phyloP scores from a whole-genome alignment of 345 rosid genomes.

The Melaleuca alternifolia region DNA sequence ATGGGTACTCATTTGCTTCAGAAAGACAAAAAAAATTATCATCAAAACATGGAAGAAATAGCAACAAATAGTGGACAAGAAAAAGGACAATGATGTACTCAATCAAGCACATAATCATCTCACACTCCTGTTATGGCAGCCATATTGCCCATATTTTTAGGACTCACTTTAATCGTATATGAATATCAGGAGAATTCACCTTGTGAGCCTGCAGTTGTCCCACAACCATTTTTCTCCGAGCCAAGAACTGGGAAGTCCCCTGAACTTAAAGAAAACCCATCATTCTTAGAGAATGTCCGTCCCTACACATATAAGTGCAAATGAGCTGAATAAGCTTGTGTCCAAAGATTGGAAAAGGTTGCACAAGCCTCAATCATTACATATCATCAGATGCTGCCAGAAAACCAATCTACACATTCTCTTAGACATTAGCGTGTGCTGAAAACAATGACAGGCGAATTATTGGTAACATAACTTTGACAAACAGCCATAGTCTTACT shows the following conservation, averaged over 20 bases:
- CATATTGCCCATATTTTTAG: neutral
- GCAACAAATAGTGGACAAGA: neutral
- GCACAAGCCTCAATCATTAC: neutral
- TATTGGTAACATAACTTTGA: neutral
- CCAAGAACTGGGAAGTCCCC: constrained; percentile 98
- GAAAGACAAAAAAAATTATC: neutral
- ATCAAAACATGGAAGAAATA: neutral
- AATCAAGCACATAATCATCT: neutral
- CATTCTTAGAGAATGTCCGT: constrained; percentile 44
- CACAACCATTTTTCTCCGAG: constrained; percentile 60
- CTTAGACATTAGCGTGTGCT: neutral
- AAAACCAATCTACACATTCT: neutral
- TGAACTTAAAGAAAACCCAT: constrained; percentile 72
- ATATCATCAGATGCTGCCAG: neutral
- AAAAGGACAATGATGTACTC: neutral
- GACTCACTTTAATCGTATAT: neutral
- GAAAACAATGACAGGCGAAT: neutral
- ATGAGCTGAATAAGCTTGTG: neutral
- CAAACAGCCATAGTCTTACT: neutral
- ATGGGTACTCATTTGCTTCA: neutral
- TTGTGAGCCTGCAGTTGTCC: constrained; percentile 42
- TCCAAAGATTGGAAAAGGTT: neutral
- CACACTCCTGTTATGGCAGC: neutral
- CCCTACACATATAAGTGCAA: constrained; percentile 46
- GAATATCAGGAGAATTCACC: constrained; percentile 22